Evolutionary conservation across 306 rosid species (phyloP), one percentile per base, ranked within the genome.

Genomic region (Abrus precatorius): DNA sequence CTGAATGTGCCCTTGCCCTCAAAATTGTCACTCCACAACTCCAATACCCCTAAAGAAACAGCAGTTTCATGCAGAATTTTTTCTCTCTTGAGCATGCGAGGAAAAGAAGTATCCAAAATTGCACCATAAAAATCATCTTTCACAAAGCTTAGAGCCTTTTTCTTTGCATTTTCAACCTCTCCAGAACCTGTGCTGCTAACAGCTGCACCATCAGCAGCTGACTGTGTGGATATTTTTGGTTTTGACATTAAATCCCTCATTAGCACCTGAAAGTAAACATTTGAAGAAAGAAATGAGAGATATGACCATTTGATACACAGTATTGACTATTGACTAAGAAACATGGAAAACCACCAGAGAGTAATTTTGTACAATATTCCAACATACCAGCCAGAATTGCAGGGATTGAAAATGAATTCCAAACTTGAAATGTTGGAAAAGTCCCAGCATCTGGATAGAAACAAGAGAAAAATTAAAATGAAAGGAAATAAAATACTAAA

Each of bases 1-100:
- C 98, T 85, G 82, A 93, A 93, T 75, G 77, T 92, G 30, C 93
- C 97, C 91, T 87, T 95, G 73, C 92, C 92, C 69, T 96, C 99
- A 89, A 88, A 75, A 84, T 87, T 87, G 9, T 93, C 99, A 89
- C 94, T 92, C 99, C 99, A 96, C 89, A 96, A 84, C 89, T 96
- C 99, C 85, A 96, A 73, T 2, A 79, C 83, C 75, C 97, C 97
- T 52, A 93, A 70, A 69, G 86, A 80, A 85, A 84, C 69, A 61
- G 86, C 77, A 50, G 89, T 83, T 72, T 83, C 91, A 50, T 87
- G 88, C 71, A 70, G 86, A 77, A 93, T 86, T 86, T 96, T 96
- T 5, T 96, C 99, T 87, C 86, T 88, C 90, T 88, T 96, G 45
- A 96, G 91, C 91, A 90, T 78, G 66, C 88, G 98, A 78, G 91